These are phyloP conservation scores for Rhodotorula toruloides DNA, from an alignment of 768 basidiomycete species.

Conservation along the genomic window DNA sequence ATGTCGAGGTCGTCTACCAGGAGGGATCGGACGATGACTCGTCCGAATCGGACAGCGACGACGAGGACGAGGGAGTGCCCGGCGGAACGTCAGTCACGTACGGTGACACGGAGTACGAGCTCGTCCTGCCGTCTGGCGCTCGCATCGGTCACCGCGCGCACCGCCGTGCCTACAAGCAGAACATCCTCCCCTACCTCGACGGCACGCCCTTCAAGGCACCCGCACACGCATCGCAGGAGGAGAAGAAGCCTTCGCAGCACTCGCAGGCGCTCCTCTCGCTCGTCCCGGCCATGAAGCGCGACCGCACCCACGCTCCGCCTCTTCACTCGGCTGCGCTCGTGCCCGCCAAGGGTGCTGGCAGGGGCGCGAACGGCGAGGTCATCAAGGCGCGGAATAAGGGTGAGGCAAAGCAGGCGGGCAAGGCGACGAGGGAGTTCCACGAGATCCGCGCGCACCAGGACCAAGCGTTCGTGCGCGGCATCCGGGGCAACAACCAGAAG, in stretches of 20 bases:
- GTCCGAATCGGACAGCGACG: constrained; percentile 46
- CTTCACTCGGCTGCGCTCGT: constrained; percentile 63
- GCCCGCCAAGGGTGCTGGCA: constrained; percentile 76
- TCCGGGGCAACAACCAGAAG: constrained; percentile 78
- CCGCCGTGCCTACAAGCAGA: constrained; percentile 75
- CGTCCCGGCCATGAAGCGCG: constrained; percentile 35
- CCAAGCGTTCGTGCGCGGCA: constrained; percentile 77
- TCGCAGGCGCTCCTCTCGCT: constrained; percentile 45
- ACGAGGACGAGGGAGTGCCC: constrained; percentile 41
- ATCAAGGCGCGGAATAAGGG: constrained; percentile 89
- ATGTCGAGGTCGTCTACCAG: constrained; percentile 50
- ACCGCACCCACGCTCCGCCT: constrained; percentile 33
- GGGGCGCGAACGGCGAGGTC: constrained; percentile 61
- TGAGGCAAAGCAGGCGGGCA: constrained; percentile 84
- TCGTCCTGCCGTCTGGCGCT: constrained; percentile 85
- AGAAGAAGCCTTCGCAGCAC: constrained; percentile 40
- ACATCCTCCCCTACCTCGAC: constrained; percentile 47
- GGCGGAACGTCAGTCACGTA: constrained; percentile 57
- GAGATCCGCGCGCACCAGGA: constrained; percentile 73
- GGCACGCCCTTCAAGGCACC: constrained; percentile 35
- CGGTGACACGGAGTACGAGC: constrained; percentile 75
- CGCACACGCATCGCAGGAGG: constrained; percentile 43
- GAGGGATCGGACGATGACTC: constrained; percentile 42
- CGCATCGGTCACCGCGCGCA: constrained; percentile 88
- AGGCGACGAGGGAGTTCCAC: constrained; percentile 74